Evolutionary conservation across 306 rosid species (phyloP).

Genomic region (Citrullus colocynthis): DNA sequence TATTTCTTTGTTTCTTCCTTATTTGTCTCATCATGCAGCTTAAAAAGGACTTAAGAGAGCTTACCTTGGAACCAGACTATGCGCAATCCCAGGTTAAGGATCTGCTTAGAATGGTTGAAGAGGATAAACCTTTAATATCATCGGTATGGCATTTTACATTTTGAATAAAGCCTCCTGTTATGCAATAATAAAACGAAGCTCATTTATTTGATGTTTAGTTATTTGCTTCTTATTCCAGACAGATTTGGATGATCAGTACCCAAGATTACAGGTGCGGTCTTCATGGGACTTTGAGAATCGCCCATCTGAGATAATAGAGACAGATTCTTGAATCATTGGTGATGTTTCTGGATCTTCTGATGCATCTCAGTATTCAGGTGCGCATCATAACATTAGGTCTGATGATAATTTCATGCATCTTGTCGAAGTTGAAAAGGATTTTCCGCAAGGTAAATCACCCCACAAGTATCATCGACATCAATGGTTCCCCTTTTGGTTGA

Average conservation of each 20-base stretch:
- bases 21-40: conserved; percentile 43
- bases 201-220: conserved; percentile 14
- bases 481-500: conserved; percentile 18
- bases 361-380: conserved; percentile 69
- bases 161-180: conserved; percentile 12
- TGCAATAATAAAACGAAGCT: background rate
- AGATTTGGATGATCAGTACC: conserved; percentile 38
- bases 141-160: conserved; percentile 8
- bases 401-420: conserved; percentile 56
- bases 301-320: conserved; percentile 18
- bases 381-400: conserved; percentile 44
- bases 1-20: background rate
- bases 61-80: conserved; percentile 49
- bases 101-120: conserved; percentile 44
- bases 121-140: conserved; percentile 28
- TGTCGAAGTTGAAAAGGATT: conserved; percentile 45
- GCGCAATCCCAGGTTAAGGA: conserved; percentile 71
- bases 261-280: conserved; percentile 38
- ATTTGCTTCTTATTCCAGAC: conserved; percentile 29
- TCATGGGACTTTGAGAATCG: conserved; percentile 52
- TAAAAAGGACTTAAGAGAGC: conserved; percentile 52
- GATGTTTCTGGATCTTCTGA: conserved; percentile 44
- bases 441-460: conserved; percentile 31
- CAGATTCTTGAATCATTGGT: conserved; percentile 22
- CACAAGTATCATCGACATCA: conserved; percentile 21